Evolutionary conservation across 129 eudicot genomes (phyloP), one percentile per base, ranked within the genome.

Genomic region (Artemisia argyi): DNA sequence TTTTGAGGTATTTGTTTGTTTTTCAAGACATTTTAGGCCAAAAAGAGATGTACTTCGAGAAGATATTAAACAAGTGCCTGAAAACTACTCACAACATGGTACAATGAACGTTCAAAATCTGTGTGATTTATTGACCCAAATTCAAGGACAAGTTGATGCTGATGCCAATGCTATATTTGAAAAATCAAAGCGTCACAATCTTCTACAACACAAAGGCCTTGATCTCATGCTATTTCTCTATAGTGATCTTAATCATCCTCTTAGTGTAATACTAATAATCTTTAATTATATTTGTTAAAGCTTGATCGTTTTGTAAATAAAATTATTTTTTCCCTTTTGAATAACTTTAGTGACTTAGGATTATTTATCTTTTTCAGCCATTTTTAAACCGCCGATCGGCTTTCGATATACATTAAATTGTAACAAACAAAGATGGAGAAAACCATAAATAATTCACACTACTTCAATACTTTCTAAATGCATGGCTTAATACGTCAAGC

Each of bases 1-100:
- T 61, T 83, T 73, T 79, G 81, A 66, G 68, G 77, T 86, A 35
- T 86, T 83, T 56, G 83, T 80, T 81, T 83, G 88, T 54, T 86
- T 83, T 80, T 17, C 54, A 69, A 80, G 88, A 58, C 59, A 80
- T 30, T 86, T 86, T 72, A 72, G 68, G 79, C 76, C 76, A 62
- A 78, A 52, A 77, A 51, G 51, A 46, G 78, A 75, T 44, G 80
- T 57, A 66, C 83, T 83, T 61, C 88, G 83, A 14, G 75, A 71
- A 49, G 85, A 83, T 49, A 66, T 86, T 12, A 72, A 61, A 28
- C 16, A 12, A 50, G 20, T 71, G 61, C 71, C 83, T 73, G 48
- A 75, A n/a, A 46, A 50, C 4, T 83, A 83, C 82, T 78, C 84
- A 7, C 61, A 78, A 1, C 58, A 68, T 13, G 82, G 82, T 22